phyloP scores from a whole-genome alignment of 2,329 filamentous ascomycete species.

The Fulvia fulva region DNA sequence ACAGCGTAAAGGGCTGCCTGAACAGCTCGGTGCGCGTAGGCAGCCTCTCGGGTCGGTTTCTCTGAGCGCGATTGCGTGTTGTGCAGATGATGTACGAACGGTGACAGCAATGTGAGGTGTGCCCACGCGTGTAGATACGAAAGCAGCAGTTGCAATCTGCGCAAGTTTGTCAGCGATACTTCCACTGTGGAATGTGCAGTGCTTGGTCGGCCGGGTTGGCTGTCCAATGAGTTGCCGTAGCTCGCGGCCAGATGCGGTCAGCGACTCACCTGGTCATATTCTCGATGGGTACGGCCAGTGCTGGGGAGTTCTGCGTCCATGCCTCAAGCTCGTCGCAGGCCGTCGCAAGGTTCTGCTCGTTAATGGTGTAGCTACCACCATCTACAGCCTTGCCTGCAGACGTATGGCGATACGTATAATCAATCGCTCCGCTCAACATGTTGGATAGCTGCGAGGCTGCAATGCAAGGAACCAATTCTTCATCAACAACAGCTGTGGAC shows the following conservation, averaged over 20 bases:
- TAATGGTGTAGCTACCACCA: slow-evolving; percentile 2
- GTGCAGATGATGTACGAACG: slow-evolving; percentile 17
- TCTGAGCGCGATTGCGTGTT: background rate
- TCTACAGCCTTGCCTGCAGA: background rate
- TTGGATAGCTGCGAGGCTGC: slow-evolving; percentile 14
- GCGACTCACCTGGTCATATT: slow-evolving; percentile 15
- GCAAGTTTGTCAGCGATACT: slow-evolving; percentile 1
- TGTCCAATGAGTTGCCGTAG: background rate
- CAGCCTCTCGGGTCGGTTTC: background rate
- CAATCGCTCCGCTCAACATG: slow-evolving; percentile 10
- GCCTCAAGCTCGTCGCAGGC: slow-evolving; percentile 11
- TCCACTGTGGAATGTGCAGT: background rate
- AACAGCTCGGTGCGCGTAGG: slow-evolving; percentile 10
- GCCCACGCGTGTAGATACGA: slow-evolving; percentile 14
- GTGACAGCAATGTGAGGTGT: slow-evolving; percentile 16
- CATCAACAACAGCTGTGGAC: slow-evolving; percentile 4
- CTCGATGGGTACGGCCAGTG: slow-evolving; percentile 9
- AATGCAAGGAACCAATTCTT: slow-evolving; percentile 9
- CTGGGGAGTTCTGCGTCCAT: slow-evolving; percentile 10
- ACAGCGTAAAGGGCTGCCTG: slow-evolving; percentile 16
- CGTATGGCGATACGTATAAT: slow-evolving; percentile 2
- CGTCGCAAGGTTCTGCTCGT: slow-evolving; percentile 3
- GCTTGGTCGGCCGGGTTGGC: background rate
- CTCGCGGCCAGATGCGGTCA: background rate
- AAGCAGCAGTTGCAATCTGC: slow-evolving; percentile 17